Evolutionary conservation across 1,284 basidiomycete genomes (phyloP), one percentile per base, ranked within the genome.

Genomic region (Paramarasmius palmivorus): DNA sequence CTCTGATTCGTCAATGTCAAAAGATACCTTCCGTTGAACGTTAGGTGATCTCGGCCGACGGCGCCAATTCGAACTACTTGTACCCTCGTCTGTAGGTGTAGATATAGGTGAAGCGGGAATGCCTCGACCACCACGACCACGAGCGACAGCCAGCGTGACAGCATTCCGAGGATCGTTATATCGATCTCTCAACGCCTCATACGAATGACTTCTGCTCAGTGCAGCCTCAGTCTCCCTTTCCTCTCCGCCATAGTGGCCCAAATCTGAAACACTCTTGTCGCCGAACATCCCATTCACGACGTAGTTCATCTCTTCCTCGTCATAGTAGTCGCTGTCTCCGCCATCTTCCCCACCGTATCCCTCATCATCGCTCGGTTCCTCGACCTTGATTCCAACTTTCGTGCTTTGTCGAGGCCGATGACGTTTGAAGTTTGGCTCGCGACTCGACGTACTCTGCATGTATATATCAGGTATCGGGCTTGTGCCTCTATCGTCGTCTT

Each of bases 201-300:
- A 64, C 6, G 68, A 69, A 14, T 57, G 61, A 32, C 61, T 68
- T 29, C 65, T 50, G n/a, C 57, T 64, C 45, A 67, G 38, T 2
- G 62, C 63, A 4, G 53, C 29, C 47, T 57, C 14, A 55, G 49
- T 23, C 23, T 46, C 32, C 50, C 55, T 9, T 48, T 36, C 22
- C 52, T 56, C 25, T 50, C 52, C 32, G 32, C 22, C 49, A 35
- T 26, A 45, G 8, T 42, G 19, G 35, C 20, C 38, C 37, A 17
- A 15, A 7, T 26, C 35, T 20, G 36, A 39, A 26, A 50, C 25
- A 39, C 14, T 23, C 38, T 10, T 25, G 17, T 8, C 38, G 22
- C 36, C 26, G 35, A 49, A 15, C 41, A 53, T 26, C 42, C 45
- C 23, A 37, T 44, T 38, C 52, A 23, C 15, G 49, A 23, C 46